Evolutionary conservation across 2,329 filamentous ascomycete species (phyloP).

Genomic region (Alternaria sp.): DNA sequence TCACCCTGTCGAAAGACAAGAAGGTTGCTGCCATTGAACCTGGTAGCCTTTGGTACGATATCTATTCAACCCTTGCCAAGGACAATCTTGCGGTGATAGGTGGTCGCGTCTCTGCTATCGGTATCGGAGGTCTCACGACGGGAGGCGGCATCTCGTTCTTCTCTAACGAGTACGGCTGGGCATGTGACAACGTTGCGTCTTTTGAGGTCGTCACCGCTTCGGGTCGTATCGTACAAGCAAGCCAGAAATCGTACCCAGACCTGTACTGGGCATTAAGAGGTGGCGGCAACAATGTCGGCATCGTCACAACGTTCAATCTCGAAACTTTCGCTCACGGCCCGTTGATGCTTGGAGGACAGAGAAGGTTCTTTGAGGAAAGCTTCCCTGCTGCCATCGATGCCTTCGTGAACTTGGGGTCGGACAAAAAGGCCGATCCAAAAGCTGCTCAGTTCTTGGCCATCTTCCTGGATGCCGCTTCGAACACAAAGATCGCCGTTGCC

Average conservation of each 20-base stretch:
- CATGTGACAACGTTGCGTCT: conserved; percentile 42
- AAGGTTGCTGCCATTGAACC: conserved; percentile 33
- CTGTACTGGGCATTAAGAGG: conserved; percentile 47
- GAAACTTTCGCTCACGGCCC: conserved; percentile 22
- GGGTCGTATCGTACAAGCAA: conserved; percentile 26
- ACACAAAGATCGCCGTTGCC: neutral
- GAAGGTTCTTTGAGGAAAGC: conserved; percentile 7
- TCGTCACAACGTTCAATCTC: conserved; percentile 32
- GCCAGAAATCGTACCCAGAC: conserved; percentile 40
- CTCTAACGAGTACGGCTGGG: conserved; percentile 34
- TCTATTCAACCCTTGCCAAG: conserved; percentile 35
- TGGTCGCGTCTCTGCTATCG: conserved; percentile 36
- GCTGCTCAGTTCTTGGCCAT: conserved; percentile 7
- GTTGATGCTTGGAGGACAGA: conserved; percentile 6
- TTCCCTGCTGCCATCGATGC: conserved; percentile 26
- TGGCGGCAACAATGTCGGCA: conserved; percentile 40
- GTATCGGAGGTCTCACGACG: conserved; percentile 29
- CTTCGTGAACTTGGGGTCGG: conserved; percentile 10
- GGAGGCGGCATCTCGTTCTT: conserved; percentile 43
- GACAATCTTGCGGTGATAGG: conserved; percentile 34
- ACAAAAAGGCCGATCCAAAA: conserved; percentile 3
- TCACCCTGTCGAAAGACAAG: conserved; percentile 24
- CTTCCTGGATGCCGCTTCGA: neutral
- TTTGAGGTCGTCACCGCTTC: conserved; percentile 43
- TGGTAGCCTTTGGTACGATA: conserved; percentile 41